phyloP scores from a whole-genome alignment of 2,329 filamentous ascomycete genomes.

The Neonectria sp. region DNA sequence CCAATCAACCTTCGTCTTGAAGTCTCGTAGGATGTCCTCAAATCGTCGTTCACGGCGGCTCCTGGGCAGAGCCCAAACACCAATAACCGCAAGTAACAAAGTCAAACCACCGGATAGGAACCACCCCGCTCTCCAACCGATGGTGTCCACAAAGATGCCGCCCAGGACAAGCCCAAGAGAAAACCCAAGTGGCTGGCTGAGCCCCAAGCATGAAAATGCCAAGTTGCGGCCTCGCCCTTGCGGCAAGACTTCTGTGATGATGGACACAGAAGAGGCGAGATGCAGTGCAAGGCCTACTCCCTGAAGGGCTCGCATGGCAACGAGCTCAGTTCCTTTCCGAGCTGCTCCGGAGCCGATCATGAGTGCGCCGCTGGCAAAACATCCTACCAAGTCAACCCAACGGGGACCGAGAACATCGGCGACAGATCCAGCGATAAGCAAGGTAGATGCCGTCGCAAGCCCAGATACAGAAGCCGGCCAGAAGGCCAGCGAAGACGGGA shows the following conservation, averaged over 20 bases:
- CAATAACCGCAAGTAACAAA: constrained; percentile 53
- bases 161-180: constrained; percentile 65
- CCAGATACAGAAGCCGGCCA: constrained; percentile 57
- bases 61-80: constrained; percentile 55
- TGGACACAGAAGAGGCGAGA: constrained; percentile 53
- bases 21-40: constrained; percentile 38
- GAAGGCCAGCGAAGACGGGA: constrained; percentile 53
- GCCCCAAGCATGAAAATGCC: constrained; percentile 60
- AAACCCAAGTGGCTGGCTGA: constrained; percentile 65
- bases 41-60: constrained; percentile 43
- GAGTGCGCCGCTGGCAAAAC: constrained; percentile 48
- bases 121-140: constrained; percentile 65
- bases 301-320: constrained; percentile 57
- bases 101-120: constrained; percentile 57
- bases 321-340: constrained; percentile 51
- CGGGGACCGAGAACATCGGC: constrained; percentile 56
- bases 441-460: constrained; percentile 53
- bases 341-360: constrained; percentile 52
- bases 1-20: constrained; percentile 66
- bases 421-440: constrained; percentile 57
- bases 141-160: constrained; percentile 62
- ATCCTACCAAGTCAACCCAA: constrained; percentile 53
- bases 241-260: constrained; percentile 52
- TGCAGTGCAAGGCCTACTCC: constrained; percentile 56
- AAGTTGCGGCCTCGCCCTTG: constrained; percentile 56